Conservation (phyloP, 129 eudicot genomes). For the Flaveria linearis region DNA sequence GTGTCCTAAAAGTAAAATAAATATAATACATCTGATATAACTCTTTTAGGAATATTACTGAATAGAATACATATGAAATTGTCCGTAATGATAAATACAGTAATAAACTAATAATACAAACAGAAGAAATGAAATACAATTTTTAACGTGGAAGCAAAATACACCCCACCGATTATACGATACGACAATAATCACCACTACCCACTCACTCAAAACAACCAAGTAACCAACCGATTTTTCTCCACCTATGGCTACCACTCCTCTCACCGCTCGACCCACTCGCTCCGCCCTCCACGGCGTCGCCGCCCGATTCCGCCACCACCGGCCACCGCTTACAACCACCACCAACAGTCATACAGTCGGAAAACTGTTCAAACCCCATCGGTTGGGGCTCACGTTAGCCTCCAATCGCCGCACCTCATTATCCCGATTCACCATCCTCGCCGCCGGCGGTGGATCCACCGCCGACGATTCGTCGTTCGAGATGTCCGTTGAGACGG, state of each 20-base stretch:
- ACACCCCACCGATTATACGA: conserved; percentile 17
- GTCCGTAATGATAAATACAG: too few relatives aligned
- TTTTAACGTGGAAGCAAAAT: conserved; percentile 32
- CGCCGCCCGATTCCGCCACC: conserved; percentile 35
- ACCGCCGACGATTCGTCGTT: conserved; percentile 79
- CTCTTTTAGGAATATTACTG: too few relatives aligned
- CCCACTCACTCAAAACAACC: conserved; percentile 23
- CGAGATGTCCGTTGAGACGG: conserved; percentile 82
- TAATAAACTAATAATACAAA: background rate
- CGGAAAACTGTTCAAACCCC: conserved; percentile 16
- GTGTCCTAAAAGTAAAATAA: too few relatives aligned
- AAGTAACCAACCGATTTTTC: conserved; percentile 37
- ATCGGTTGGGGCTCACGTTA: conserved; percentile 20
- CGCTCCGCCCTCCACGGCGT: conserved; percentile 50
- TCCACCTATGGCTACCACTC: conserved; percentile 64
- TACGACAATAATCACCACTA: conserved; percentile 34
- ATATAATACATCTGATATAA: too few relatives aligned
- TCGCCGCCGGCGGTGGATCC: conserved; percentile 56
- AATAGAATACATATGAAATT: too few relatives aligned
- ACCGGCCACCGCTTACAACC: conserved; percentile 26
- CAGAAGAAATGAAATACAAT: background rate
- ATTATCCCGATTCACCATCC: conserved; percentile 34
- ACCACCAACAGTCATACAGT: conserved; percentile 15
- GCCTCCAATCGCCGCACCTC: conserved; percentile 38
- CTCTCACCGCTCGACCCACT: conserved; percentile 66